These are phyloP conservation scores for Oryza meyeriana DNA, from an alignment of 176 grass and related monocot genomes.

Conservation along the genomic window DNA sequence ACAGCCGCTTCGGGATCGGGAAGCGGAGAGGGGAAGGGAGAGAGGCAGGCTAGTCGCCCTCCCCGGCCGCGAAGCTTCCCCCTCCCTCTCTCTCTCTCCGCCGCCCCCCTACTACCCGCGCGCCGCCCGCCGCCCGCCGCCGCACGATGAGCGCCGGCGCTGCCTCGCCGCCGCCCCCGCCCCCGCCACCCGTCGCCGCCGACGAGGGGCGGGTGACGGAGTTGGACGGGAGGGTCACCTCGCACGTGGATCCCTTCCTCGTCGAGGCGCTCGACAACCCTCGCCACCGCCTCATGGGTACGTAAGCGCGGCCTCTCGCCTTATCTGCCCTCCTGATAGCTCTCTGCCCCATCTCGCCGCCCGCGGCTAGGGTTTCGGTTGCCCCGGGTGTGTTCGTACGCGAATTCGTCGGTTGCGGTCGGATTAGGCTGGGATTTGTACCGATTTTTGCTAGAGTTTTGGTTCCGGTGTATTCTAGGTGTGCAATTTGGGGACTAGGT, in stretches of 20 bases:
- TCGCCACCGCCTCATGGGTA: slow-evolving; percentile 69
- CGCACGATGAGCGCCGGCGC: slow-evolving; percentile 41
- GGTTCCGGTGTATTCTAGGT: not conserved
- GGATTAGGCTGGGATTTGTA: not conserved
- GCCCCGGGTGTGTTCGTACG: not conserved
- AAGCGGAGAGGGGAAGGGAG: slow-evolving; percentile 51
- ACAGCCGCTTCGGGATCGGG: slow-evolving; percentile 54
- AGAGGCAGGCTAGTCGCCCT: slow-evolving; percentile 37
- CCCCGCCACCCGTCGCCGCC: not conserved
- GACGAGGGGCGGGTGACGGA: slow-evolving; percentile 20
- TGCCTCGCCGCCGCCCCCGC: not conserved
- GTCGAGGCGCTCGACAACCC: slow-evolving; percentile 72
- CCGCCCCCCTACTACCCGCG: not conserved
- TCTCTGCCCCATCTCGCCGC: not conserved
- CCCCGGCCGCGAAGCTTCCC: slow-evolving; percentile 32
- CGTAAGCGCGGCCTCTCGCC: not conserved
- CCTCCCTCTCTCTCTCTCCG: slow-evolving; percentile 42
- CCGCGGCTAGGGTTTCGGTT: not conserved
- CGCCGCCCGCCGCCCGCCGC: not conserved
- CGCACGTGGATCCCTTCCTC: slow-evolving; percentile 61
- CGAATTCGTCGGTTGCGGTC: not conserved
- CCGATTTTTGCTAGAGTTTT: slow-evolving; percentile 16
- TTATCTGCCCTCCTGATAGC: not conserved
- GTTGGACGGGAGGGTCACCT: slow-evolving; percentile 18
- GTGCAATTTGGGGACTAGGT: slow-evolving; percentile 29